phyloP scores from a whole-genome alignment of 2,329 filamentous ascomycete species.

The Epichloe baconii region DNA sequence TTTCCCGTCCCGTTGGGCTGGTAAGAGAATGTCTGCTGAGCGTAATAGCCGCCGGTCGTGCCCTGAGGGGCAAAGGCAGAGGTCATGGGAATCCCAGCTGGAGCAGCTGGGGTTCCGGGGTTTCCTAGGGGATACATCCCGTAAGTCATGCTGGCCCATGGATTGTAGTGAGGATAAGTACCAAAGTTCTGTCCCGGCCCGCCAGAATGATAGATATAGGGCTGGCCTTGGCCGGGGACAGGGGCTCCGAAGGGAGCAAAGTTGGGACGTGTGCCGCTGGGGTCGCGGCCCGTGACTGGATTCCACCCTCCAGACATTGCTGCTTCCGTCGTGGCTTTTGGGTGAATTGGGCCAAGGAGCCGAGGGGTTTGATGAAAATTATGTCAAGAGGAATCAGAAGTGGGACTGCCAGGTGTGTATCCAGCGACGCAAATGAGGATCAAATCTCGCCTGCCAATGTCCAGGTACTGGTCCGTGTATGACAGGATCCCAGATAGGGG shows the following conservation, averaged over 20 bases:
- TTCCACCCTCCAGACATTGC: constrained; percentile 28
- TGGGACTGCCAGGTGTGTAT: constrained; percentile 25
- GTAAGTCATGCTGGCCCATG: constrained; percentile 16
- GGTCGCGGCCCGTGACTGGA: constrained; percentile 25
- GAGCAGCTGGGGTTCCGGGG: constrained; percentile 2
- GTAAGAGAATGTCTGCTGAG: constrained; percentile 16
- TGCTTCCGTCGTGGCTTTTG: neutral
- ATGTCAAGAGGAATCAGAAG: constrained; percentile 6
- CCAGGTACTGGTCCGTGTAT: constrained; percentile 19
- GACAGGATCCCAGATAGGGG: constrained; percentile 17
- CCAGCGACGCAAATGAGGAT: constrained; percentile 17
- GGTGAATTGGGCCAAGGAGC: neutral
- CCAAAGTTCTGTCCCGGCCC: constrained; percentile 22
- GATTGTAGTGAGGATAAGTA: constrained; percentile 11
- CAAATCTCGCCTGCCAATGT: constrained; percentile 22
- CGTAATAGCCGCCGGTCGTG: constrained; percentile 13
- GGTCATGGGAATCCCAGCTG: neutral
- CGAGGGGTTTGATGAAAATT: neutral
- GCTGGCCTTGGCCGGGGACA: constrained; percentile 21
- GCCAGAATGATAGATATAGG: constrained; percentile 24
- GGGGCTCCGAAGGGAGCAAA: constrained; percentile 22
- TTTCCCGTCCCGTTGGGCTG: constrained; percentile 27
- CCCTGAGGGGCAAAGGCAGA: constrained; percentile 1
- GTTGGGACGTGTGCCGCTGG: constrained; percentile 18
- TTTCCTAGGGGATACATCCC: constrained; percentile 10